These are phyloP conservation scores for Debaryomyces udenii DNA, from an alignment of 1,139 yeast species.

Conservation along the genomic window DNA sequence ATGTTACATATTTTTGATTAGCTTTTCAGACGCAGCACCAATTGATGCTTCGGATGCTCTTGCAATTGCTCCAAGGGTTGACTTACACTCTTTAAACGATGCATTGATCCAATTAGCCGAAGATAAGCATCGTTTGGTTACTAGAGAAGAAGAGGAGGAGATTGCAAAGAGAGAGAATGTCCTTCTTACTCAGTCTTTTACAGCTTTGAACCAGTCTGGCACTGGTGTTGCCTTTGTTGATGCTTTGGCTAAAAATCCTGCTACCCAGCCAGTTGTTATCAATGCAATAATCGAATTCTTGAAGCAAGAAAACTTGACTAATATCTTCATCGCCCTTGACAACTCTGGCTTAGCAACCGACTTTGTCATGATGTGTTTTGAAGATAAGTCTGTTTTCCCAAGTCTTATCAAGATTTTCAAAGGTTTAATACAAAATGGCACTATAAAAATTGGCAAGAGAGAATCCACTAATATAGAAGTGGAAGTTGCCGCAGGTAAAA, in stretches of 20 bases:
- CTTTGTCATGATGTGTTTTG: constrained; percentile 27
- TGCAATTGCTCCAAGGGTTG: neutral
- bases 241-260: constrained; percentile 21
- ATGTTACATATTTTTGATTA: neutral
- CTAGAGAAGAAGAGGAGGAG: constrained; percentile 12
- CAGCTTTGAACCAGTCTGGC: constrained; percentile 30
- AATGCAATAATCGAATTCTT: constrained; percentile 26
- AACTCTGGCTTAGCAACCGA: constrained; percentile 31
- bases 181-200: constrained; percentile 28
- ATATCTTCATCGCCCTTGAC: constrained; percentile 26
- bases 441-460: constrained; percentile 12
- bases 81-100: neutral
- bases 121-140: neutral
- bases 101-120: neutral
- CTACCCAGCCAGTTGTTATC: constrained; percentile 25
- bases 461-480: constrained; percentile 4
- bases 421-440: constrained; percentile 20
- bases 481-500: constrained; percentile 4
- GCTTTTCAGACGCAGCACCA: neutral
- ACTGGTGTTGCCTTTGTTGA: constrained; percentile 27
- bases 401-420: constrained; percentile 24
- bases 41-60: neutral
- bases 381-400: constrained; percentile 24
- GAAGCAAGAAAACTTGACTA: constrained; percentile 22
- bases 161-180: constrained; percentile 22